A percentile compares a stretch with the other conserved stretches of the same genome.
Evolutionary conservation across 164 flowering plant genomes (phyloP).

Genomic region (Berberis vulgaris): DNA sequence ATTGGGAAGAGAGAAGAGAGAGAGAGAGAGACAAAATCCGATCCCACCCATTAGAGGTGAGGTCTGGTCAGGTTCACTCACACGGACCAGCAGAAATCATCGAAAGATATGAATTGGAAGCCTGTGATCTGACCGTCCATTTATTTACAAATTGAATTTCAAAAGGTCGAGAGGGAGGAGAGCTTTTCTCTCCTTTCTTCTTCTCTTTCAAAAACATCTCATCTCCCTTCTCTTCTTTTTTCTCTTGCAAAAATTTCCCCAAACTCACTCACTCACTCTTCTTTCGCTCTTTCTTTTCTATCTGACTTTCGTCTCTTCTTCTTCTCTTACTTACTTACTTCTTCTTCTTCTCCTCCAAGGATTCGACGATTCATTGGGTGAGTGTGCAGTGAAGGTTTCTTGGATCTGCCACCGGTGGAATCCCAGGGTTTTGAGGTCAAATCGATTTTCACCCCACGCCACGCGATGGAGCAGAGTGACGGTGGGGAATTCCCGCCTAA

Average conservation of each 20-base stretch:
- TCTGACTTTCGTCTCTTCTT: too few species aligned
- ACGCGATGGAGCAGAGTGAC: slow-evolving; percentile 47
- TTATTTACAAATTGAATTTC: slow-evolving; percentile 44
- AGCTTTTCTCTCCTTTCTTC: slow-evolving; percentile 8
- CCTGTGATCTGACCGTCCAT: slow-evolving; percentile 39
- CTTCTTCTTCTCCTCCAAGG: too few species aligned
- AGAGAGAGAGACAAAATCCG: too few species aligned
- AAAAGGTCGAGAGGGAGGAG: slow-evolving; percentile 62
- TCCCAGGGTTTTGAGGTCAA: neutral
- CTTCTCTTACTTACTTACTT: too few species aligned
- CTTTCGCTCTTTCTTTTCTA: too few species aligned
- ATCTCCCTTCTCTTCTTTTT: slow-evolving; percentile 13
- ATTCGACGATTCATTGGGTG: too few species aligned
- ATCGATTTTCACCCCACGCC: neutral
- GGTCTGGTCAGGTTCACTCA: too few species aligned
- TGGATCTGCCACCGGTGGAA: neutral
- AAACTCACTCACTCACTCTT: neutral
- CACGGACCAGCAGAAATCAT: too few species aligned
- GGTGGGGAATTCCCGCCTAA: slow-evolving; percentile 50
- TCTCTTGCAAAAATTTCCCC: slow-evolving; percentile 1
- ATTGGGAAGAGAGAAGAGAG: too few species aligned
- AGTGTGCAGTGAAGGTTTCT: too few species aligned
- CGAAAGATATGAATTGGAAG: neutral
- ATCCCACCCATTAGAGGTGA: too few species aligned
- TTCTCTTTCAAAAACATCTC: slow-evolving; percentile 8